Percentiles rank a stretch among this genome's conserved stretches.
These are phyloP conservation scores for Aurantiochytrium sp. DNA, from an alignment of 108 stramenopile genomes.

Conservation along the genomic window DNA sequence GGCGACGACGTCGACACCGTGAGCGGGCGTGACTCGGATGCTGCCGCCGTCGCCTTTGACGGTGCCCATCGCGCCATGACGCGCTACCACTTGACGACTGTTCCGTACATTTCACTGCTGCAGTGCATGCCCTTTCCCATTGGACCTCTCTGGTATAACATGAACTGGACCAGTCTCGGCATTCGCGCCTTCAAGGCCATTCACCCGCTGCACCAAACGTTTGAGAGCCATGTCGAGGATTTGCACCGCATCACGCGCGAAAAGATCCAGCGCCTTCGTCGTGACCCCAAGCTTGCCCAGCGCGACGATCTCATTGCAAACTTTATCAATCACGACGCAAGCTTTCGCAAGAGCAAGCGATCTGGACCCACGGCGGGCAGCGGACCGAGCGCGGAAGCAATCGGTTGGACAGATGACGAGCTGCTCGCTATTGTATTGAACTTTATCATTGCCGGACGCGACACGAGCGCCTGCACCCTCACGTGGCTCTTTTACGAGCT, in stretches of 20 bases:
- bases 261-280: not conserved
- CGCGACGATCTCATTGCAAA: conserved; percentile 17
- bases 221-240: conserved; percentile 29
- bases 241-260: not conserved
- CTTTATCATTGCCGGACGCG: conserved; percentile 49
- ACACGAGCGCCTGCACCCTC: conserved; percentile 49
- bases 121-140: not conserved
- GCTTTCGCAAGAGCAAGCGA: not conserved
- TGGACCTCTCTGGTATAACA: not conserved
- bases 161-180: not conserved
- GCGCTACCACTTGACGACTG: not conserved
- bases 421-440: conserved; percentile 44
- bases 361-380: too few species aligned
- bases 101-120: not conserved
- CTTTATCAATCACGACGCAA: not conserved
- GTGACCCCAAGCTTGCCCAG: conserved; percentile 14
- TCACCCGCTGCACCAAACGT: conserved; percentile 6
- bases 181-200: not conserved
- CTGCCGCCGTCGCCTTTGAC: conserved; percentile 38
- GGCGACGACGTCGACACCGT: conserved; percentile 35
- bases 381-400: not conserved
- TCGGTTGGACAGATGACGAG: conserved; percentile 22
- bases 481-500: conserved; percentile 50
- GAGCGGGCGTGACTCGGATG: not conserved
- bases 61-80: conserved; percentile 17